A percentile compares a stretch with the other conserved stretches of the same genome.
Evolutionary conservation across 2,329 filamentous ascomycete genomes (phyloP).

Genomic region (Zopfia rhizophila): DNA sequence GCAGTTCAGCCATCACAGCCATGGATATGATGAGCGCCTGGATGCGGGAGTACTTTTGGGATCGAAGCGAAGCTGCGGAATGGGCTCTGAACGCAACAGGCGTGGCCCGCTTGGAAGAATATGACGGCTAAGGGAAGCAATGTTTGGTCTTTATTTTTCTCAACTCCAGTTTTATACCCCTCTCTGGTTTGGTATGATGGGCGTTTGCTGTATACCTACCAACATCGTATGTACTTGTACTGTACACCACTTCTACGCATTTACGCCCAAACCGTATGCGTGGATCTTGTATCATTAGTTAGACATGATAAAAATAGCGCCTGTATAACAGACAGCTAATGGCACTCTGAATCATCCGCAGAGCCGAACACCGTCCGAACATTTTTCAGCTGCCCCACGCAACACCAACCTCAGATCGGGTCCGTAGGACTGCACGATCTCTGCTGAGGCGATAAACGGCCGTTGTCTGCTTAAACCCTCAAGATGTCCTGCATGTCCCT

Average conservation of each 20-base stretch:
- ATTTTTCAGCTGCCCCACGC: too few relatives aligned
- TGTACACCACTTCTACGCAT: too few relatives aligned
- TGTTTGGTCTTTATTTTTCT: constrained; percentile 7
- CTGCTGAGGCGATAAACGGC: too few relatives aligned
- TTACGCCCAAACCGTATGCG: too few relatives aligned
- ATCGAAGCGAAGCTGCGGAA: constrained; percentile 43
- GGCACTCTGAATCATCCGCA: not conserved
- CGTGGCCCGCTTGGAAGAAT: constrained; percentile 38
- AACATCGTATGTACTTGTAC: too few relatives aligned
- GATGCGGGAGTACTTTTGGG: constrained; percentile 52
- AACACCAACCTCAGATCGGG: too few relatives aligned
- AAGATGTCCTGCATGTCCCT: constrained; percentile 9
- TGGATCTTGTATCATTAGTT: too few relatives aligned
- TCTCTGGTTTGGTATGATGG: constrained; percentile 6
- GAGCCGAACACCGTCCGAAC: not conserved
- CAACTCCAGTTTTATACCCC: constrained; percentile 15
- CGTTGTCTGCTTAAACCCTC: too few relatives aligned
- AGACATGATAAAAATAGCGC: too few relatives aligned
- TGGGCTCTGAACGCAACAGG: constrained; percentile 41
- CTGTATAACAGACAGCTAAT: too few relatives aligned
- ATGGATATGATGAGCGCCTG: constrained; percentile 46
- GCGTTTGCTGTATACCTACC: too few relatives aligned
- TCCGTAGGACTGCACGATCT: too few relatives aligned
- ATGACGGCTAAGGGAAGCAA: constrained; percentile 20
- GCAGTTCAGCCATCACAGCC: constrained; percentile 40